Evolutionary conservation across 768 basidiomycete genomes (phyloP).

Genomic region (Tephrocybe sp.): DNA sequence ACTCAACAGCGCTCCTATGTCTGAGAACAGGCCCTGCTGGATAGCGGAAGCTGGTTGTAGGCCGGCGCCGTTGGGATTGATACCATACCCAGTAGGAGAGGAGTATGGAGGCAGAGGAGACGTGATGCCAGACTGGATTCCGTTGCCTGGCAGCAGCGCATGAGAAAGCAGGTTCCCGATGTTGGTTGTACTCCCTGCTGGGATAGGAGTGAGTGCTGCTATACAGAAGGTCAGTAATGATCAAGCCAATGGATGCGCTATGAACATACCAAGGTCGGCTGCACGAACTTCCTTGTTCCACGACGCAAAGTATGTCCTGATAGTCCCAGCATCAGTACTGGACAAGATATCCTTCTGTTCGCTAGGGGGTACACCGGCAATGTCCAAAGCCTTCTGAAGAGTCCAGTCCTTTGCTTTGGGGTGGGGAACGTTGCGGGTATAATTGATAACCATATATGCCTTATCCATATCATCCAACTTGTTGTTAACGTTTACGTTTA

Average conservation of each 20-base stretch:
- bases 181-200: background rate
- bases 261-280: constrained; percentile 1
- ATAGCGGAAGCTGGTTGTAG: background rate
- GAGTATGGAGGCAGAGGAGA: background rate
- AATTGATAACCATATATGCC: constrained; percentile 11
- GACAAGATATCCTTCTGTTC: background rate
- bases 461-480: constrained; percentile 7
- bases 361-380: background rate
- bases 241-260: background rate
- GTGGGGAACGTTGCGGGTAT: constrained; percentile 5
- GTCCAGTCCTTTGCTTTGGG: constrained; percentile 4
- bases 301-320: background rate
- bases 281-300: constrained; percentile 5
- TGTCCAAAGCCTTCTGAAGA: constrained; percentile 8
- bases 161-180: background rate
- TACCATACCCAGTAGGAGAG: background rate
- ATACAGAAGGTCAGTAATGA: background rate
- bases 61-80: background rate
- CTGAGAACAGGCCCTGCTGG: background rate
- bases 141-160: background rate
- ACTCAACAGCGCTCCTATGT: background rate
- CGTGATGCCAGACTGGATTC: background rate
- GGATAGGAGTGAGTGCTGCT: background rate
- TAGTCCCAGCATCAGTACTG: background rate
- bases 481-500: constrained; percentile 3